These are phyloP conservation scores for Exophiala phaeomuriformis DNA, from an alignment of 2,329 filamentous ascomycete genomes.

Conservation along the genomic window DNA sequence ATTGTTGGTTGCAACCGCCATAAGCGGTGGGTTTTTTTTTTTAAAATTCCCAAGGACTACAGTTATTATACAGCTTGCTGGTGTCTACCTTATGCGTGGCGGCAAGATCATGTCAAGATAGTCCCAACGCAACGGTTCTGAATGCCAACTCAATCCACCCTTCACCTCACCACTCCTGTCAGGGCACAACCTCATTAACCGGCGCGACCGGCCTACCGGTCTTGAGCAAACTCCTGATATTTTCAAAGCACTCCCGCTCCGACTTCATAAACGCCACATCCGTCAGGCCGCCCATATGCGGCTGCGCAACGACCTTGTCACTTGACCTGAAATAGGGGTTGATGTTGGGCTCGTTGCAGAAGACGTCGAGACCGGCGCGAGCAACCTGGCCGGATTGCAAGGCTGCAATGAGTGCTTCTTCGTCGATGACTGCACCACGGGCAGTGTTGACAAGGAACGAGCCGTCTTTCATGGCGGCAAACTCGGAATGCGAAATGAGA, in stretches of 20 bases:
- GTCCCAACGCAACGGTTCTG: no score
- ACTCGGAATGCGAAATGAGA: slow-evolving; percentile 34
- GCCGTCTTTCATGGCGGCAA: slow-evolving; percentile 44
- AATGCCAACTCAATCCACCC: background rate
- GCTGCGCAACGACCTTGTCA: slow-evolving; percentile 40
- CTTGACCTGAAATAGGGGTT: slow-evolving; percentile 37
- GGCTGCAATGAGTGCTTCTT: slow-evolving; percentile 42
- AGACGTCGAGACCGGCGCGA: slow-evolving; percentile 46
- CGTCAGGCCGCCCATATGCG: slow-evolving; percentile 42
- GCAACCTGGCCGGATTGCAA: slow-evolving; percentile 43
- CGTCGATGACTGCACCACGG: slow-evolving; percentile 45
- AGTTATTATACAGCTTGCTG: no score
- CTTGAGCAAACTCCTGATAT: slow-evolving; percentile 37
- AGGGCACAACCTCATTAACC: slow-evolving; percentile 29
- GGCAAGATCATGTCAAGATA: no score
- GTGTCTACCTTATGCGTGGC: no score
- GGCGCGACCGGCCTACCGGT: slow-evolving; percentile 37
- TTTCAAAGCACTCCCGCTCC: slow-evolving; percentile 43
- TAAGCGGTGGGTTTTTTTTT: no score
- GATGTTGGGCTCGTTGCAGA: slow-evolving; percentile 40
- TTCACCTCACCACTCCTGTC: background rate
- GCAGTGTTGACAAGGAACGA: slow-evolving; percentile 47
- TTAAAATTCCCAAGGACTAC: no score
- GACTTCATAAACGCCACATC: slow-evolving; percentile 40
- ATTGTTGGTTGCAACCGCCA: no score